phyloP scores from a whole-genome alignment of 163 green algal species.

The Smithsoniella earleae region DNA sequence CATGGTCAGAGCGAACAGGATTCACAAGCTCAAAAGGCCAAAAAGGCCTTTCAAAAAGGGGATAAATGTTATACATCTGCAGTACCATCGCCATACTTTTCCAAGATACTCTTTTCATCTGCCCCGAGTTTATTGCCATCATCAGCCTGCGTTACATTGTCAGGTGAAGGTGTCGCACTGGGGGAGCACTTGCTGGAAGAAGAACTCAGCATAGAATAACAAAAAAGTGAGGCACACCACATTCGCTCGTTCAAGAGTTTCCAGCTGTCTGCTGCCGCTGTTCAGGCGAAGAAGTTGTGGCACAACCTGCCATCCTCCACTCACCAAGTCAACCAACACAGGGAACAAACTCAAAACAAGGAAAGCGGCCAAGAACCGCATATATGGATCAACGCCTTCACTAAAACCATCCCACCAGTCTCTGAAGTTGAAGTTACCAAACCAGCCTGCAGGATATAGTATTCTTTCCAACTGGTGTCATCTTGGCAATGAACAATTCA shows the following conservation, averaged over 20 bases:
- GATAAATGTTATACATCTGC: too few relatives aligned
- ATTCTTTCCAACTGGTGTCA: neutral
- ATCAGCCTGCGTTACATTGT: constrained; percentile 3
- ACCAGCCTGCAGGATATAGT: neutral
- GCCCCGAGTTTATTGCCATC: neutral
- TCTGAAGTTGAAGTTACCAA: constrained; percentile 19
- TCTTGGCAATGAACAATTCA: too few relatives aligned
- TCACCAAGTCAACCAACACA: constrained; percentile 2
- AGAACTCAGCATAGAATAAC: too few relatives aligned
- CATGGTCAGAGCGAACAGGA: too few relatives aligned
- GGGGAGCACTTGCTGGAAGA: too few relatives aligned
- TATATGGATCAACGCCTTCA: constrained; percentile 6
- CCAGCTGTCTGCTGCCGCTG: neutral
- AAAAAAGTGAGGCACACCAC: too few relatives aligned
- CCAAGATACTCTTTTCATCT: constrained; percentile 6
- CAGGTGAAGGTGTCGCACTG: too few relatives aligned
- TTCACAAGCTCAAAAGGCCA: too few relatives aligned
- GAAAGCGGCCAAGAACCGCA: constrained; percentile 13
- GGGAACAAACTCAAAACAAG: constrained; percentile 20
- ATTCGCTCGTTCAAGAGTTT: too few relatives aligned
- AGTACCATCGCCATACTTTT: constrained; percentile 2
- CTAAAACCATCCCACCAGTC: constrained; percentile 7
- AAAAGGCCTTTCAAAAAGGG: too few relatives aligned
- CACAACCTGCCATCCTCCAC: constrained; percentile 8
- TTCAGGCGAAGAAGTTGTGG: constrained; percentile 23